Base-by-base conservation (phyloP, 2,329 filamentous ascomycete genomes). In the Neonectria faginata region DNA sequence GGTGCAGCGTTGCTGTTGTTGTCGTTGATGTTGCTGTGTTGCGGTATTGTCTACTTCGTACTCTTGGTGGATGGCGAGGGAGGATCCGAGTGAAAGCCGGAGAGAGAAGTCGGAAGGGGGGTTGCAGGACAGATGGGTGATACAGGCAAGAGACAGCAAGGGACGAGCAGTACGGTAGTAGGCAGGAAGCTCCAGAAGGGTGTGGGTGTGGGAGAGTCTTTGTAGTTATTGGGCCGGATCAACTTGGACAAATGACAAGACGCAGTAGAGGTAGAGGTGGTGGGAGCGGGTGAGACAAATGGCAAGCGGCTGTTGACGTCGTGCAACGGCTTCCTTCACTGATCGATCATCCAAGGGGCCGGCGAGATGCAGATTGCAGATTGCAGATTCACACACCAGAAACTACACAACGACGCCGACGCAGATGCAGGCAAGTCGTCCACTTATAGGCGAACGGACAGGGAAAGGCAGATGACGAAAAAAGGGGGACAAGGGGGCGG, bases 181-280 rank as follows among this genome's bases (percentile, higher is more conserved):
- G 25, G 25, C 25, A 25, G 25, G 25, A 25, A 25, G 25, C 25
- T 25, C 25, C 25, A 25, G 25, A 5, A 25, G 25, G 39, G 16
- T 20, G 39, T 42, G 39, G 57, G 57, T 36, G 57, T 48, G 22
- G 29, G n/a, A 56, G 42, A 29, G 57, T 50, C 42, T 62, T 55
- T 64, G 57, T 64, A 61, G 56, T 64, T 55, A 57, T 64, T 50
- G 60, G 55, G 39, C 59, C 27, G 44, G 56, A 44, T 60, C 51
- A 39, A 29, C 44, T 48, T 42, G 57, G 41, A 36, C 45, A 53
- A 64, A 51, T 60, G 39, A 54, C 25, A 60, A 60, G 55, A 22
- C 31, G 50, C 50, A 60, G 50, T 56, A 44, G n/a, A 41, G 44
- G 60, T 41, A 41, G 48, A 45, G 57, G 29, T 57, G 41, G 45